Evolutionary conservation across 192 early-diverging fungal species (phyloP).

Genomic region (Coemansia sp.): DNA sequence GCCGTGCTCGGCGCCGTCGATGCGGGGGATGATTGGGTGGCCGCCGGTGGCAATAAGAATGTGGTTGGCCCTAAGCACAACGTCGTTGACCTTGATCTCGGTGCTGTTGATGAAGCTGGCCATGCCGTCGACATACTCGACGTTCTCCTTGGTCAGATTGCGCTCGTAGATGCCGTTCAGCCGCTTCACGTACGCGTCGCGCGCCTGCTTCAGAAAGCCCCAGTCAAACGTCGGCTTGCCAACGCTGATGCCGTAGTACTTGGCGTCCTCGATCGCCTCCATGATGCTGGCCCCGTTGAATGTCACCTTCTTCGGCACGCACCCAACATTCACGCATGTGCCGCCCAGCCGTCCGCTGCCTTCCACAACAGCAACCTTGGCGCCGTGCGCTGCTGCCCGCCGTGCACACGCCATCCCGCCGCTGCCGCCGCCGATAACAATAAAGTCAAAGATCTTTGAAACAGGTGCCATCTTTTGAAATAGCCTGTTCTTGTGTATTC

Average conservation of each 20-base stretch:
- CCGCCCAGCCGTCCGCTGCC: slow-evolving; percentile 73
- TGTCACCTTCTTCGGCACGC: slow-evolving; percentile 92
- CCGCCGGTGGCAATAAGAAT: slow-evolving; percentile 90
- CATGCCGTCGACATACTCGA: slow-evolving; percentile 80
- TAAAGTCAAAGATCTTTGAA: slow-evolving; percentile 73
- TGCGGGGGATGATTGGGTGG: slow-evolving; percentile 70
- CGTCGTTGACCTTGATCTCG: slow-evolving; percentile 64
- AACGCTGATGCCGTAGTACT: slow-evolving; percentile 85
- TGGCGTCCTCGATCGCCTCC: slow-evolving; percentile 86
- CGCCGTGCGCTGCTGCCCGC: slow-evolving; percentile 87
- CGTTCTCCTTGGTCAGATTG: slow-evolving; percentile 83
- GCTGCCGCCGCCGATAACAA: slow-evolving; percentile 94
- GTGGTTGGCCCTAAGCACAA: slow-evolving; percentile 71
- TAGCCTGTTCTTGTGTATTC: not conserved
- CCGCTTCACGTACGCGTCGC: slow-evolving; percentile 95
- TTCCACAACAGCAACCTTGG: slow-evolving; percentile 89
- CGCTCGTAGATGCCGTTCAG: slow-evolving; percentile 95
- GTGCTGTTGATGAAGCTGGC: slow-evolving; percentile 81
- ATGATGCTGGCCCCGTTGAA: slow-evolving; percentile 90
- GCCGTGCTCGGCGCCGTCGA: slow-evolving; percentile 83
- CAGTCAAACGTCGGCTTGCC: slow-evolving; percentile 69
- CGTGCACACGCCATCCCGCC: slow-evolving; percentile 92
- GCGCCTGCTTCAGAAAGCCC: slow-evolving; percentile 80
- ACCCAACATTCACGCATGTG: slow-evolving; percentile 95
- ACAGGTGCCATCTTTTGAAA: slow-evolving; percentile 38